These are phyloP conservation scores for Exophiala calicioides DNA, from an alignment of 2,329 filamentous ascomycete genomes.

Conservation along the genomic window DNA sequence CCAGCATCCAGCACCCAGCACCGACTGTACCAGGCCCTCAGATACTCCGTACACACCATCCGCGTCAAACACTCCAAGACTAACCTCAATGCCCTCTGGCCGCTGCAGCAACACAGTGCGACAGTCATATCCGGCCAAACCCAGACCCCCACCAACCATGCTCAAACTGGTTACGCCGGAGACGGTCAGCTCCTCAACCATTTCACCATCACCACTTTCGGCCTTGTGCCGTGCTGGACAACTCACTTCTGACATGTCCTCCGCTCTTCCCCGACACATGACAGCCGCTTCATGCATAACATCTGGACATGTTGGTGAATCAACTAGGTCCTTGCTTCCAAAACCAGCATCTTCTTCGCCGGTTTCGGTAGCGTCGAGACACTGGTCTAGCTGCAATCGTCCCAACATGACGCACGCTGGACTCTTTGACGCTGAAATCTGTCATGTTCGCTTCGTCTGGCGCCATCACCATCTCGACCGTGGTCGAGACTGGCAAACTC, in stretches of 20 bases:
- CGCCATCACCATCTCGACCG: not conserved
- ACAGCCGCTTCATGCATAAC: constrained; percentile 24
- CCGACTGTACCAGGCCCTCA: too few species aligned
- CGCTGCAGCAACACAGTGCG: too few species aligned
- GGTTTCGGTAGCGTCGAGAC: constrained; percentile 7
- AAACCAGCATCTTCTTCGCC: constrained; percentile 17
- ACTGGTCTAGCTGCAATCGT: not conserved
- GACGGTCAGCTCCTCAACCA: constrained; percentile 1
- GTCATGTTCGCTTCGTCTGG: constrained; percentile 7
- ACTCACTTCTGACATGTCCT: constrained; percentile 1
- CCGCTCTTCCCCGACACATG: constrained; percentile 17
- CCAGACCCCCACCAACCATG: constrained; percentile 14
- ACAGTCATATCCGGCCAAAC: too few species aligned
- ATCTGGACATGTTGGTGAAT: constrained; percentile 23
- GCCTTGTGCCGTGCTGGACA: constrained; percentile 7
- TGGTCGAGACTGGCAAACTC: not conserved
- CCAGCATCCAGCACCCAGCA: too few species aligned
- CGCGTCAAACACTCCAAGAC: too few species aligned
- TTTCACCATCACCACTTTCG: constrained; percentile 8
- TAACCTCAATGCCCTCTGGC: too few species aligned
- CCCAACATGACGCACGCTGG: constrained; percentile 14
- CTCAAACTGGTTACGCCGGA: constrained; percentile 19
- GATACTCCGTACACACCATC: too few species aligned
- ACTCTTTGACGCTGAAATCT: constrained; percentile 3
- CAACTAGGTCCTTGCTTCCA: constrained; percentile 17